A percentile compares a stretch with the other conserved stretches of the same genome.
Conservation (phyloP, 2,329 filamentous ascomycete genomes). For the Allantophomopsis cytisporea region DNA sequence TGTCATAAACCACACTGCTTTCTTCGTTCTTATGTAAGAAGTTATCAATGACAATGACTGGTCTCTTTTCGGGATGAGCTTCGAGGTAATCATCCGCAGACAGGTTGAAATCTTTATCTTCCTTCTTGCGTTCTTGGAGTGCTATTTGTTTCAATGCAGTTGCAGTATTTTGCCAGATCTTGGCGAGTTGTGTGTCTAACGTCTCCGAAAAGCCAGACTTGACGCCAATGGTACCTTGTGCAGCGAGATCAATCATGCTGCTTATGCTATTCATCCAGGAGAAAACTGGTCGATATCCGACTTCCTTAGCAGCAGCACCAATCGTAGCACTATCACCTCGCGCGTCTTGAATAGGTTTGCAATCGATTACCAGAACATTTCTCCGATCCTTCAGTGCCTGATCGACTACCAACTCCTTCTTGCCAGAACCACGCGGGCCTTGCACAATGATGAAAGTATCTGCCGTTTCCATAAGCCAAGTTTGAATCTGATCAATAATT, state of each 20-base stretch:
- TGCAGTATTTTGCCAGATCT: conserved; percentile 78
- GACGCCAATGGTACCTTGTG: conserved; percentile 85
- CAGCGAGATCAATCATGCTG: conserved; percentile 82
- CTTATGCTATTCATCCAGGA: conserved; percentile 94
- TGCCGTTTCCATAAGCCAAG: conserved; percentile 76
- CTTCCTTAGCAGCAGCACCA: conserved; percentile 62
- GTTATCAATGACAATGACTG: conserved; percentile 83
- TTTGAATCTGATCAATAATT: conserved; percentile 68
- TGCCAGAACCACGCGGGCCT: conserved; percentile 82
- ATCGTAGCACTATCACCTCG: conserved; percentile 81
- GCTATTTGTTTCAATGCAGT: conserved; percentile 68
- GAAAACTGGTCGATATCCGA: conserved; percentile 88
- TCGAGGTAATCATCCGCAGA: conserved; percentile 82
- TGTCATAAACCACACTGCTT: conserved; percentile 54
- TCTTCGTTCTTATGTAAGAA: conserved; percentile 72
- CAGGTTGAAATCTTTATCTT: conserved; percentile 59
- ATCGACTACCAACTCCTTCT: conserved; percentile 75
- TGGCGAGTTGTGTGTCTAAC: conserved; percentile 73
- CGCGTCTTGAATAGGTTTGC: conserved; percentile 84
- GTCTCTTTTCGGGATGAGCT: conserved; percentile 69
- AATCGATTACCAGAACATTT: conserved; percentile 78
- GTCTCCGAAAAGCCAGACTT: conserved; percentile 94
- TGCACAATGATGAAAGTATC: conserved; percentile 93
- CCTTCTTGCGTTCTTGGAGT: conserved; percentile 53
- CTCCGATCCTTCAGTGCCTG: conserved; percentile 65